Conservation (phyloP, 2,329 filamentous ascomycete genomes). For the Herpotrichia juniperi region DNA sequence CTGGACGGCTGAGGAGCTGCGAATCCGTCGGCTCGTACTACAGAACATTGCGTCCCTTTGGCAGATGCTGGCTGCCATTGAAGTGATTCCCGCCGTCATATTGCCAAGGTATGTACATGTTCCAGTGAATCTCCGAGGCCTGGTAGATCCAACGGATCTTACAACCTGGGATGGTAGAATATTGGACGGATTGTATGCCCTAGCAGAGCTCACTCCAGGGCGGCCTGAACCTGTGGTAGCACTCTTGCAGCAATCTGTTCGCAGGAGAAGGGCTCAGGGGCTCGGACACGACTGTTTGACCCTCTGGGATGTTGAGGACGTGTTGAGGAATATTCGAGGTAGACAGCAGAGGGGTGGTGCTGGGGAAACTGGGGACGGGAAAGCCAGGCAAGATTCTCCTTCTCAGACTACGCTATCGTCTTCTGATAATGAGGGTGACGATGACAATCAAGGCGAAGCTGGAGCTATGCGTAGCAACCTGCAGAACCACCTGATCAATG, state of each 20-base stretch:
- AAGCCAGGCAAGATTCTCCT: no score
- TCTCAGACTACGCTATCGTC: no score
- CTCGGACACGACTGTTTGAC: no score
- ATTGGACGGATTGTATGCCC: no score
- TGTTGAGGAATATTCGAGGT: no score
- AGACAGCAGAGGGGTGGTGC: neutral
- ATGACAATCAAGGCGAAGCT: neutral
- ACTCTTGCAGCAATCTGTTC: no score
- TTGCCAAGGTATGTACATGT: neutral
- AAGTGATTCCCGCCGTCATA: conserved; percentile 2
- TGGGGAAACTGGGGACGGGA: neutral
- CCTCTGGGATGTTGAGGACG: no score
- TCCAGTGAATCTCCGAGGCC: neutral
- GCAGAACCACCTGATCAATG: no score
- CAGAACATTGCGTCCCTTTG: conserved; percentile 4
- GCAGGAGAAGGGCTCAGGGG: no score
- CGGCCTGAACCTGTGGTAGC: no score
- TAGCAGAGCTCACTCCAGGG: no score
- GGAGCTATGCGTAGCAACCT: no score
- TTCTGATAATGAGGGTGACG: neutral
- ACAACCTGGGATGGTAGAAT: neutral
- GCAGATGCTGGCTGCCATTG: conserved; percentile 3
- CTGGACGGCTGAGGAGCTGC: neutral
- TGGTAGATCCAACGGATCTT: neutral
- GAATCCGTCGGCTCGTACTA: neutral